These are phyloP conservation scores for Stagonosporopsis cucurbitacearum DNA, from an alignment of 2,329 filamentous ascomycete genomes.

Conservation along the genomic window DNA sequence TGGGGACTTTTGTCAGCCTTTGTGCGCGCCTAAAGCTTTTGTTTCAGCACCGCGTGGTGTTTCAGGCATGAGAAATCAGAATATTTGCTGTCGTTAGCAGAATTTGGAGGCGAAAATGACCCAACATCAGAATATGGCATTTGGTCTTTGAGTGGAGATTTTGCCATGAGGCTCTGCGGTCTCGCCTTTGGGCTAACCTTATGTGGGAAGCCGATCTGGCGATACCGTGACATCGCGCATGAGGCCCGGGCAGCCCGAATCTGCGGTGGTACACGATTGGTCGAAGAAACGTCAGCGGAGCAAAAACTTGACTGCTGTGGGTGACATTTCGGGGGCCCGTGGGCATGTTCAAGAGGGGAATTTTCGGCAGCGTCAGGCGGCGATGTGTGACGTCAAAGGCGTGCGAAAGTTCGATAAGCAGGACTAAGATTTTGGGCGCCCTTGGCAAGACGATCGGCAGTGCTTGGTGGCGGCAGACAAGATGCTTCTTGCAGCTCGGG, in stretches of 20 bases:
- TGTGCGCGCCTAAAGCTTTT: not conserved
- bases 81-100: not conserved
- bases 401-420: not conserved
- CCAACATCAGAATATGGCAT: not conserved
- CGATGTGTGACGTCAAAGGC: constrained; percentile 11
- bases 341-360: not conserved
- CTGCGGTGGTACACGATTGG: not conserved
- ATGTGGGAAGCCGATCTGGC: constrained; percentile 1
- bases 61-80: not conserved
- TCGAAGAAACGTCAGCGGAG: not conserved
- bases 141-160: not conserved
- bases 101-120: not conserved
- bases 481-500: constrained; percentile 10
- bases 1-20: not conserved
- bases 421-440: constrained; percentile 14
- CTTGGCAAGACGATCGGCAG: constrained; percentile 16
- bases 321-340: constrained; percentile 16
- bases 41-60: not conserved
- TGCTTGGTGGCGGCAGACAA: constrained; percentile 10
- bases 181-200: not conserved
- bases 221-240: constrained; percentile 3
- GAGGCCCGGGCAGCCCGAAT: not conserved
- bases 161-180: constrained; percentile 11
- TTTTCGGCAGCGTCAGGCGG: not conserved
- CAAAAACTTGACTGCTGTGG: constrained; percentile 5